phyloP scores from a whole-genome alignment of 345 rosid species.

The Heritiera fomes region DNA sequence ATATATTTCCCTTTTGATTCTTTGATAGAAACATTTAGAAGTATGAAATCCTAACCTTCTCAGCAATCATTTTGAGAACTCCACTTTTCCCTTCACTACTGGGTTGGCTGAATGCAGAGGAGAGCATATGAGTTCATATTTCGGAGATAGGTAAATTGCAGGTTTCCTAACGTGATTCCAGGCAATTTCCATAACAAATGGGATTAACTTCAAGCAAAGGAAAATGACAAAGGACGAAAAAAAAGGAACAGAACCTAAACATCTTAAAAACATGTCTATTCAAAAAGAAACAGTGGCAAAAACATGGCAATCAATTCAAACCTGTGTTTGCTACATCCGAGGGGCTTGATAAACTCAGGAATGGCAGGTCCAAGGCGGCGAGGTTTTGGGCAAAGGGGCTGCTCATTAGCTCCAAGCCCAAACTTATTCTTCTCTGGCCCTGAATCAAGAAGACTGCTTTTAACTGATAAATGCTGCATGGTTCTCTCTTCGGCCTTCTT shows the following conservation, averaged over 20 bases:
- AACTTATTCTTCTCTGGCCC: constrained; percentile 24
- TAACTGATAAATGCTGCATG: constrained; percentile 28
- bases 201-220: not conserved
- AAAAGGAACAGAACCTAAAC: not conserved
- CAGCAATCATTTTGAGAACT: constrained; percentile 39
- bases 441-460: constrained; percentile 42
- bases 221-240: not conserved
- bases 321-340: constrained; percentile 56
- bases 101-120: constrained; percentile 43
- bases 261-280: not conserved
- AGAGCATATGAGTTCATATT: constrained; percentile 15
- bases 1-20: not conserved
- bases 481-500: not conserved
- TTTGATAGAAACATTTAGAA: not conserved
- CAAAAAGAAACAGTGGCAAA: not conserved
- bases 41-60: constrained; percentile 41
- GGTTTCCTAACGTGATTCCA: not conserved
- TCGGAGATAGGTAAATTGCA: not conserved
- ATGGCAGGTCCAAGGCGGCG: constrained; percentile 50
- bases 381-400: constrained; percentile 71
- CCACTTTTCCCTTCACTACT: constrained; percentile 43
- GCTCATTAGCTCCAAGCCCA: constrained; percentile 22
- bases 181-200: not conserved
- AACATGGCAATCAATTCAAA: not conserved
- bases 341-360: constrained; percentile 69